A percentile compares a stretch with the other conserved stretches of the same genome.
These are phyloP conservation scores for Pulveroboletus sp. DNA, from an alignment of 768 basidiomycete species.

Conservation along the genomic window DNA sequence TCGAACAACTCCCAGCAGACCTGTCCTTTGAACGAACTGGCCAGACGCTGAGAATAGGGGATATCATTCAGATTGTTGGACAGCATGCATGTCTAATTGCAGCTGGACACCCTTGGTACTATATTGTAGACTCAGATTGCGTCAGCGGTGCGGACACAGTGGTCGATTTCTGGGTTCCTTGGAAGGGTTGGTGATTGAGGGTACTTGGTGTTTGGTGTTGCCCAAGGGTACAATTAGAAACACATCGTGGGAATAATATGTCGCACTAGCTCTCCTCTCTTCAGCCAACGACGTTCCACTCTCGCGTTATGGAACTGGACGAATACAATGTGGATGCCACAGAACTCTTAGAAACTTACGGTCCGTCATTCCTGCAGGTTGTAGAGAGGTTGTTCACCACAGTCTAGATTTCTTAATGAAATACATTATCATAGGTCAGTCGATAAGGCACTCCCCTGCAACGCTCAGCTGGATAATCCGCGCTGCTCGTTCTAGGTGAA, in stretches of 20 bases:
- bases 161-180: conserved; percentile 82
- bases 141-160: conserved; percentile 46
- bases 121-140: conserved; percentile 65
- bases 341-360: conserved; percentile 92
- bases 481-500: conserved; percentile 56
- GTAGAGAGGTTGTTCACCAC: conserved; percentile 12
- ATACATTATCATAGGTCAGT: conserved; percentile 89
- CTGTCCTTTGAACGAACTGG: conserved; percentile 4
- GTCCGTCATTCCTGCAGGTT: conserved; percentile 36
- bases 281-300: conserved; percentile 3
- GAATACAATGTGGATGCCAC: conserved; percentile 81
- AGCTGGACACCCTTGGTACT: conserved; percentile 80
- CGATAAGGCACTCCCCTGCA: conserved; percentile 1
- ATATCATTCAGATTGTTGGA: conserved; percentile 66
- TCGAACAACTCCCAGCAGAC: conserved; percentile 38
- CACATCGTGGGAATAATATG: conserved; percentile 22
- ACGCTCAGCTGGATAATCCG: conserved; percentile 6
- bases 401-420: conserved; percentile 93
- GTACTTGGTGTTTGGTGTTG: neutral
- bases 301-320: conserved; percentile 48
- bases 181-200: conserved; percentile 75
- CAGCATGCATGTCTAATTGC: conserved; percentile 85
- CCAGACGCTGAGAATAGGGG: conserved; percentile 47
- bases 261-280: neutral
- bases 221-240: neutral